Base-by-base conservation (phyloP, 176 grass and related monocot species). In the Oryza punctata region DNA sequence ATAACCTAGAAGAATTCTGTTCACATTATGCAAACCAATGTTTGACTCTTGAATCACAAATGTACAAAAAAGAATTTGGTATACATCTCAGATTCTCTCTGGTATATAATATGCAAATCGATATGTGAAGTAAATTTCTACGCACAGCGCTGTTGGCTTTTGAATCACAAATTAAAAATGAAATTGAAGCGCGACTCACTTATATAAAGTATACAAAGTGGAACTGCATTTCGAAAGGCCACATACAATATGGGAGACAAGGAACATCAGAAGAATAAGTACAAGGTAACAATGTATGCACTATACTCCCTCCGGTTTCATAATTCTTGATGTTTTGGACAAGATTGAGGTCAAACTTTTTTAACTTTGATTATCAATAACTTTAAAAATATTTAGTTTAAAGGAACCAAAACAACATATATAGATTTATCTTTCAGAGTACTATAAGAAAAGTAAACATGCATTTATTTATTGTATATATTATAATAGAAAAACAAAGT, bases 1-100 rank as follows among this genome's bases (percentile, higher is more conserved):
- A 77, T 3, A 76, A 77, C 32, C 78, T 79, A 19, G 32, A 66
- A 32, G 16, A 27, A 78, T 30, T 72, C 32, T 70, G 23, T 50
- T 81, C 14, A 7, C 57, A 57, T 12, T 77, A 15, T 66, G 32
- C 47, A 82, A 19, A 24, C 16, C 3, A 24, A 3, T 65, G 32
- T 72, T 72, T 71, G 29, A 40, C 3, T 60, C 78, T 81, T 72
- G 43, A 19, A 38, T 52, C 29, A 3, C 44, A 66, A 3, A 26
- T 14, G 52, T n/a, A 21, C 6, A 11, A 60, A 28, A 66, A 37
- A 67, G 35, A 21, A 16, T 14, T 12, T 45, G 60, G 15, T 35
- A 35, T 35, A 19, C 38, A 64, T 60, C 37, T 72, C 37, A 71
- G 24, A 13, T 9, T 40, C 38, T 40, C 38, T 10, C 38, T 35